A percentile compares a stretch with the other conserved stretches of the same genome.
phyloP scores from a whole-genome alignment of 2,329 filamentous ascomycete genomes.

The Aspergillus chevalieri region DNA sequence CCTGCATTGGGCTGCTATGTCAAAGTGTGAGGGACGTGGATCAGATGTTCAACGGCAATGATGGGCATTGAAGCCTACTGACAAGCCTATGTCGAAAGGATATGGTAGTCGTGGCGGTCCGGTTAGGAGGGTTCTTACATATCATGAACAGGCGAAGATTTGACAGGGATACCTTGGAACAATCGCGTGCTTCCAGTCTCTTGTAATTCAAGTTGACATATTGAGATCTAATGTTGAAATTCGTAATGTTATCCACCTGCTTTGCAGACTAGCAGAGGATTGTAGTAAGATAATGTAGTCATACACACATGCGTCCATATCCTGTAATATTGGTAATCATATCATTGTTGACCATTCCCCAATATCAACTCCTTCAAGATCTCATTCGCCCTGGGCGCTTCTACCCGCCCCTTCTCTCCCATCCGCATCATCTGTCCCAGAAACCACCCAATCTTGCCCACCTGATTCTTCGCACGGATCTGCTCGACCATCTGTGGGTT shows the following conservation, averaged over 20 bases:
- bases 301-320: conserved; percentile 4
- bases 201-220: too few species aligned
- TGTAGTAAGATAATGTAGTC: background rate
- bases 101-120: too few species aligned
- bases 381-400: conserved; percentile 53
- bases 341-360: background rate
- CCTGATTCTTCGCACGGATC: conserved; percentile 54
- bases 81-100: too few species aligned
- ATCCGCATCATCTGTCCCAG: conserved; percentile 62
- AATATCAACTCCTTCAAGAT: conserved; percentile 48
- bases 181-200: background rate
- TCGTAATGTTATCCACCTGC: too few species aligned
- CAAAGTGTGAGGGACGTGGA: too few species aligned
- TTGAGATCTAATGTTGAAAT: too few species aligned
- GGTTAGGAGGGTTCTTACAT: background rate
- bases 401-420: conserved; percentile 56
- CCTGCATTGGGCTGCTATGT: too few species aligned
- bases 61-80: too few species aligned
- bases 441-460: conserved; percentile 62
- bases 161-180: background rate
- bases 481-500: conserved; percentile 55
- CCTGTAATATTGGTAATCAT: background rate
- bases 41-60: too few species aligned
- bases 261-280: too few species aligned
- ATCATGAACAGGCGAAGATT: background rate